Base-by-base conservation (phyloP, 352 stramenopile genomes). In the Aphanomyces astaci region DNA sequence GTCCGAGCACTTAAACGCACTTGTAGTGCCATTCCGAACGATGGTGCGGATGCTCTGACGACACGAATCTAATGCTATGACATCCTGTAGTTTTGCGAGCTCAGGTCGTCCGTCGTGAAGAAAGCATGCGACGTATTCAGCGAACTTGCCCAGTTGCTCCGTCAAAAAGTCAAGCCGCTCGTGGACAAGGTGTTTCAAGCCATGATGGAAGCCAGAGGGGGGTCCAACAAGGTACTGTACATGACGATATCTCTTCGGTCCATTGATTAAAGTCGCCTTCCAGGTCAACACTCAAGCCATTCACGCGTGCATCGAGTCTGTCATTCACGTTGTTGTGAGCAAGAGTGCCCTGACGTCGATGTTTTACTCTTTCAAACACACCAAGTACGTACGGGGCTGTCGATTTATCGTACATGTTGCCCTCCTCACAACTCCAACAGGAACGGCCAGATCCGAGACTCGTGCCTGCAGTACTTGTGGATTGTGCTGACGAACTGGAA, bases 361-460 rank as follows among this genome's bases (percentile, higher is more conserved):
- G 30, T 59, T 59, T 2, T 59, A 40, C 30, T 1, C 51, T 5
- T 59, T 59, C 51, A 59, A 59, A 30, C 51, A 59, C 51, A 59
- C 51, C 22, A 30, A 32, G 51, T 59, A 32, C 30, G 51, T 46
- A 46, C 39, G 39, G 17, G 9, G 39, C 9, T 17, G 9, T 9
- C 39, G 40, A 49, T 49, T 1, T 49, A n/a, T 49, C 17, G 22
- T 49, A 30, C 48, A 31, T 55, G 27, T 55, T 30, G 13, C n/a
- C n/a, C n/a, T n/a, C n/a, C n/a, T n/a, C n/a, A n/a, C n/a, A n/a
- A n/a, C n/a, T n/a, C n/a, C n/a, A 22, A 4, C 30, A 59, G 51
- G 51, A 59, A 59, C 30, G 51, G 51, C 51, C 51, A 59, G 33
- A 39, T 59, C n/a, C 51, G 51, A n/a, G 51, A 59, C n/a, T 59